Percentiles rank a stretch among this genome's conserved stretches.
Evolutionary conservation across 2,329 filamentous ascomycete species (phyloP).

Genomic region (Neurospora sp.): DNA sequence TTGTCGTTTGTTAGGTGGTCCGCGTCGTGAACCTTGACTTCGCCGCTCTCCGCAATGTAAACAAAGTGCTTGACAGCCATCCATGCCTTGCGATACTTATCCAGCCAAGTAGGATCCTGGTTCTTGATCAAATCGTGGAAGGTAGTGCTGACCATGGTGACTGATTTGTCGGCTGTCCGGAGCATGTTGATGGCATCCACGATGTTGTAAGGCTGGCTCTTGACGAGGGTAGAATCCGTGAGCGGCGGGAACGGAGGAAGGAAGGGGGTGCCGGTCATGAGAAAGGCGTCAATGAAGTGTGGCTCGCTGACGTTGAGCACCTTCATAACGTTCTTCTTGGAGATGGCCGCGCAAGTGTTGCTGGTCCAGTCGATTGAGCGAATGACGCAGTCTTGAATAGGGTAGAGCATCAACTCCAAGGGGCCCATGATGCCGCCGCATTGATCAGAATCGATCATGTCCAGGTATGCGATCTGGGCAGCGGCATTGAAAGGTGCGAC

Average conservation of each 20-base stretch:
- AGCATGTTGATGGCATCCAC: conserved; percentile 72
- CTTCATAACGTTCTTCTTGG: conserved; percentile 61
- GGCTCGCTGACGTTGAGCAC: conserved; percentile 56
- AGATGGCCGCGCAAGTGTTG: conserved; percentile 50
- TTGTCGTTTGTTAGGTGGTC: conserved; percentile 71
- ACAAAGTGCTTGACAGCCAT: conserved; percentile 84
- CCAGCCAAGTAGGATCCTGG: conserved; percentile 65
- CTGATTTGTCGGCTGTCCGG: conserved; percentile 56
- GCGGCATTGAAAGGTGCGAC: conserved; percentile 82
- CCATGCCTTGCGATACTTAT: conserved; percentile 77
- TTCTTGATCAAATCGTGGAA: conserved; percentile 70
- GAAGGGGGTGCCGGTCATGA: conserved; percentile 76
- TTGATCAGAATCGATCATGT: conserved; percentile 55
- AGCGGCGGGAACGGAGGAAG: conserved; percentile 71
- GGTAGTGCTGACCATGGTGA: conserved; percentile 62
- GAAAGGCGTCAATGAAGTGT: conserved; percentile 71
- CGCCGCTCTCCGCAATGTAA: conserved; percentile 66
- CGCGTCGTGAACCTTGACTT: conserved; percentile 62
- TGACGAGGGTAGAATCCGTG: conserved; percentile 45
- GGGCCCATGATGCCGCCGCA: conserved; percentile 73
- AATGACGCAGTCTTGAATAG: conserved; percentile 67
- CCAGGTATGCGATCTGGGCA: conserved; percentile 77
- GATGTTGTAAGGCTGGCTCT: conserved; percentile 51
- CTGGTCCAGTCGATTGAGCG: conserved; percentile 56
- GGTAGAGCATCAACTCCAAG: conserved; percentile 77